A percentile compares a stretch with the other conserved stretches of the same genome.
Conservation (phyloP, 2,329 filamentous ascomycete genomes). For the Apiospora phragmitis region DNA sequence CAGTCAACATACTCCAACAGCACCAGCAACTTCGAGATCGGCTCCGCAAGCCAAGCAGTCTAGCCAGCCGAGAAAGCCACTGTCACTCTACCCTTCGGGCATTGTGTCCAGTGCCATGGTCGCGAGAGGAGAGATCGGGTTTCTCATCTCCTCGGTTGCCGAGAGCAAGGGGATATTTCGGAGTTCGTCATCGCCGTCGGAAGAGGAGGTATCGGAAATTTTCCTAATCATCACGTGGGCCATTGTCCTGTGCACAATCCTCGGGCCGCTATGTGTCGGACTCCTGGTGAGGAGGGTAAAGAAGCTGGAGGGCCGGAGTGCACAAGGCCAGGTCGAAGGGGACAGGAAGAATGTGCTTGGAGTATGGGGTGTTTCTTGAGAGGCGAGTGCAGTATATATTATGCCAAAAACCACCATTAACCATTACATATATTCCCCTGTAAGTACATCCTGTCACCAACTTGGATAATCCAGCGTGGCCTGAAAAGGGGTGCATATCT, state of each 20-base stretch:
- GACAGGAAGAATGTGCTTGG: slow-evolving; percentile 24
- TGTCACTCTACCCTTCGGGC: slow-evolving; percentile 66
- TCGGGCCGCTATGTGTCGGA: slow-evolving; percentile 51
- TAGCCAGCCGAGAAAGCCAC: slow-evolving; percentile 34
- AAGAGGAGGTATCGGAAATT: slow-evolving; percentile 37
- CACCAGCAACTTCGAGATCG: background rate
- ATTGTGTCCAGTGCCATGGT: slow-evolving; percentile 71
- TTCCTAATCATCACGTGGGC: slow-evolving; percentile 58
- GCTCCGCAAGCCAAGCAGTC: background rate
- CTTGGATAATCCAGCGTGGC: no score
- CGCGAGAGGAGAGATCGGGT: slow-evolving; percentile 77
- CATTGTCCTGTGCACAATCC: slow-evolving; percentile 54
- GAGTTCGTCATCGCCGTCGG: slow-evolving; percentile 12
- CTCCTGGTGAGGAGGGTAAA: slow-evolving; percentile 45
- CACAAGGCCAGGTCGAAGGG: slow-evolving; percentile 13
- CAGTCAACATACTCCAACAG: background rate
- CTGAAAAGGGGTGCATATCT: no score
- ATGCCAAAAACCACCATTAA: no score
- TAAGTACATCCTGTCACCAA: no score
- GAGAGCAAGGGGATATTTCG: slow-evolving; percentile 51
- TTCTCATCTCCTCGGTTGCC: slow-evolving; percentile 70
- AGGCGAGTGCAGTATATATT: no score
- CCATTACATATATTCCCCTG: no score
- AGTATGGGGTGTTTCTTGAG: slow-evolving; percentile 25
- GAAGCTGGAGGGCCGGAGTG: slow-evolving; percentile 28